phyloP scores from a whole-genome alignment of 2,329 filamentous ascomycete genomes.

The Fusarium torreyae region DNA sequence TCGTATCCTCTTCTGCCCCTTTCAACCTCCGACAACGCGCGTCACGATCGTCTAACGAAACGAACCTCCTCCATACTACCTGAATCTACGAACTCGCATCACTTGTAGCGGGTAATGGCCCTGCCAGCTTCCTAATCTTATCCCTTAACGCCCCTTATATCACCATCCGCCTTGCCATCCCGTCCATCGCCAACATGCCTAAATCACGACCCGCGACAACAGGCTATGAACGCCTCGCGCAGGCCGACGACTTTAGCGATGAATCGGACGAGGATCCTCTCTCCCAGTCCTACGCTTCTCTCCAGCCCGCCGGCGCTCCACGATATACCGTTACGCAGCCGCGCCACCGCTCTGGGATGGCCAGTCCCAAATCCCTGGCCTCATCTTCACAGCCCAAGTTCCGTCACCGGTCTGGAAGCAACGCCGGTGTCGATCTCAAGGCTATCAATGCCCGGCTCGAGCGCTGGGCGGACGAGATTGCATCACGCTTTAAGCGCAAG shows the following conservation, averaged over 20 bases:
- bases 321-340: constrained; percentile 77
- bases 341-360: constrained; percentile 72
- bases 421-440: constrained; percentile 95
- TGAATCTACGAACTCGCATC: background rate
- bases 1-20: constrained; percentile 24
- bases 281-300: constrained; percentile 67
- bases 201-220: constrained; percentile 80
- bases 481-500: constrained; percentile 94
- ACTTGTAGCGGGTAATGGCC: constrained; percentile 36
- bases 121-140: constrained; percentile 22
- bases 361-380: constrained; percentile 64
- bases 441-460: constrained; percentile 97
- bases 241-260: constrained; percentile 83
- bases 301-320: constrained; percentile 71
- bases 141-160: constrained; percentile 7
- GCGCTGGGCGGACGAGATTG: constrained; percentile 98
- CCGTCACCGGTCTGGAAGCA: constrained; percentile 71
- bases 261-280: constrained; percentile 77
- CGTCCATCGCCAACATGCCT: constrained; percentile 66
- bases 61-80: constrained; percentile 7
- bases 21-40: constrained; percentile 25
- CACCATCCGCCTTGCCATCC: constrained; percentile 1
- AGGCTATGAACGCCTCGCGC: constrained; percentile 87
- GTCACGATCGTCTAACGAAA: constrained; percentile 15
- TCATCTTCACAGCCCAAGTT: constrained; percentile 58